A percentile compares a stretch with the other conserved stretches of the same genome.
Evolutionary conservation across 2,329 filamentous ascomycete genomes (phyloP).

Genomic region (Ilyonectria mors-panacis): DNA sequence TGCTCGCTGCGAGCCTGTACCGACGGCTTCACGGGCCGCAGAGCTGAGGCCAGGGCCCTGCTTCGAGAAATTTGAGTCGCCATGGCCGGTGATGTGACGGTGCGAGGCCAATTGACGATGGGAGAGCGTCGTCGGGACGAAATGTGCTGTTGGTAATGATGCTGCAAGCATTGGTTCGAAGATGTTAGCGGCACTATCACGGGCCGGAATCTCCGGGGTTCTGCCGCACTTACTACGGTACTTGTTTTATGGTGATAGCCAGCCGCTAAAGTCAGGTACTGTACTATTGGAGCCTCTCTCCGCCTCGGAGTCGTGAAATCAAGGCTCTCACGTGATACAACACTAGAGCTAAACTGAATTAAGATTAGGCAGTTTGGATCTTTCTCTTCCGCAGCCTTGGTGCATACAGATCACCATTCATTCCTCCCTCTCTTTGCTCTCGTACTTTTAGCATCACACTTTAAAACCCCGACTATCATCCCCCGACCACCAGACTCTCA

Average conservation of each 20-base stretch:
- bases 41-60: slow-evolving; percentile 69
- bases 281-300: slow-evolving; percentile 23
- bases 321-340: slow-evolving; percentile 42
- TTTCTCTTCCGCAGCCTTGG: slow-evolving; percentile 51
- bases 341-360: slow-evolving; percentile 30
- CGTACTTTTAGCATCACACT: slow-evolving; percentile 43
- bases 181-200: slow-evolving; percentile 42
- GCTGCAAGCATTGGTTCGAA: slow-evolving; percentile 46
- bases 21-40: slow-evolving; percentile 66
- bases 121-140: slow-evolving; percentile 45
- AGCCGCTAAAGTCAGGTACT: slow-evolving; percentile 30
- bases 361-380: slow-evolving; percentile 46
- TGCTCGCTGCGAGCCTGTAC: slow-evolving; percentile 58
- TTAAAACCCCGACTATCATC: slow-evolving; percentile 37
- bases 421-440: slow-evolving; percentile 40
- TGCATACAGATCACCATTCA: slow-evolving; percentile 47
- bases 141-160: slow-evolving; percentile 52
- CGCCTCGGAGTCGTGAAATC: slow-evolving; percentile 21
- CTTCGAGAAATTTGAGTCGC: slow-evolving; percentile 72
- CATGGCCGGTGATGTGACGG: slow-evolving; percentile 62
- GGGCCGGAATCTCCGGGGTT: slow-evolving; percentile 46
- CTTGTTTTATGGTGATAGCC: not conserved
- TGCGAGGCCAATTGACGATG: slow-evolving; percentile 62
- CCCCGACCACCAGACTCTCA: slow-evolving; percentile 46
- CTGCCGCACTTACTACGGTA: slow-evolving; percentile 47